Evolutionary conservation across 1,284 basidiomycete species (phyloP), one percentile per base, ranked within the genome.

Genomic region (Salmacisia buchloeana): DNA sequence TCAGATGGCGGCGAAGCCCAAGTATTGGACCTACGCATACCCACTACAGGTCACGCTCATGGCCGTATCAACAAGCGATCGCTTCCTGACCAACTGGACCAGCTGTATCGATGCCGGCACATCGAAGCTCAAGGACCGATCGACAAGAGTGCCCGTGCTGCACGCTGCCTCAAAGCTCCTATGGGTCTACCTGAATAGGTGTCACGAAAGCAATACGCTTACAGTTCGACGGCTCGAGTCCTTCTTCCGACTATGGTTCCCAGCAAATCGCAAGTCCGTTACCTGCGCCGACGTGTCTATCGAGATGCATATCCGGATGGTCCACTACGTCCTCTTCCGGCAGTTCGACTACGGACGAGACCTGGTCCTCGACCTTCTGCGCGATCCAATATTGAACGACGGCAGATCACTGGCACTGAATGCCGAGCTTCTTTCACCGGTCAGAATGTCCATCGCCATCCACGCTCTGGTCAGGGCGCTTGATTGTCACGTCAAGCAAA

Each of bases 101-200:
- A 82, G 60, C 2, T 79, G 72, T 61, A 61, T 79, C 27, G 77
- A 79, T 27, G 62, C 63, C 2, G 85, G 89, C 2, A 79, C 89
- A 4, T 82, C 85, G 33, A 94, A 90, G 81, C 81, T 92, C 56
- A 94, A 94, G 89, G 93, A 97, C 73, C 90, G 89, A 68, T 83
- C 86, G 0, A 83, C 85, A 59, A 86, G 91, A n/a, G 81, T 86
- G 0, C 83, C 86, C 3, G 85, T 91, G 12, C 84, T 96, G 81
- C 92, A 94, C 70, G 89, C 90, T 2, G 86, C 91, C 62, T 81
- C 92, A 64, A 88, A 92, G 3, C 80, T 97, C 34, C 82, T 94
- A 29, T 97, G 94, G 94, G 91, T 92, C 0, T 97, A 97, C 80
- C 83, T 97, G 25, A 94, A 92, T 76, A 89, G 94, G 21, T 94